Evolutionary conservation across 2,329 filamentous ascomycete genomes (phyloP).

Genomic region (Beauveria sp.): DNA sequence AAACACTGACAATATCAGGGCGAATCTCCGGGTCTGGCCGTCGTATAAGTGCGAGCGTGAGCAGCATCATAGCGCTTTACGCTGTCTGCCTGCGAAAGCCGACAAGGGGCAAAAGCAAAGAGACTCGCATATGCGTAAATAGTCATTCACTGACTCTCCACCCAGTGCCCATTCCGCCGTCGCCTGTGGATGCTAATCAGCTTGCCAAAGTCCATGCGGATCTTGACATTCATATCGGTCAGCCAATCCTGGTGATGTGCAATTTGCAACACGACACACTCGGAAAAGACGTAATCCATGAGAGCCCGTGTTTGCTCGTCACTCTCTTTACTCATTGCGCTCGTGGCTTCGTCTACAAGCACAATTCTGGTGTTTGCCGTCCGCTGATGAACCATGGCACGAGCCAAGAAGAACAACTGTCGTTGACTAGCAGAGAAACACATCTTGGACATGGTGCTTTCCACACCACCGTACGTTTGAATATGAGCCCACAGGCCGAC

Average conservation of each 20-base stretch:
- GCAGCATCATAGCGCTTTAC: too few relatives aligned
- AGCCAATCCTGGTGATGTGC: neutral
- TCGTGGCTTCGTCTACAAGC: constrained; percentile 3
- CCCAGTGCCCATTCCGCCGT: neutral
- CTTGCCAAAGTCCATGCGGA: neutral
- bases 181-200: neutral
- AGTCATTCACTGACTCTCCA: neutral
- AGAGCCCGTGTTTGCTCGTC: neutral
- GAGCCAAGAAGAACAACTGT: neutral
- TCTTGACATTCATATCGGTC: neutral
- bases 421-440: neutral
- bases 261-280: neutral
- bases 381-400: neutral
- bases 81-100: too few relatives aligned
- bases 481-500: neutral
- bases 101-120: too few relatives aligned
- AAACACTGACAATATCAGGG: too few relatives aligned
- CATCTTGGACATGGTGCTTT: neutral
- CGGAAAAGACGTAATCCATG: neutral
- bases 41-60: too few relatives aligned
- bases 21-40: too few relatives aligned
- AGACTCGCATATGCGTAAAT: neutral
- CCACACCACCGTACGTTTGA: neutral
- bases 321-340: neutral
- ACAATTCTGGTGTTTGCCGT: neutral